phyloP scores from a whole-genome alignment of 2,329 filamentous ascomycete species.

The Verticillium nonalfalfae region DNA sequence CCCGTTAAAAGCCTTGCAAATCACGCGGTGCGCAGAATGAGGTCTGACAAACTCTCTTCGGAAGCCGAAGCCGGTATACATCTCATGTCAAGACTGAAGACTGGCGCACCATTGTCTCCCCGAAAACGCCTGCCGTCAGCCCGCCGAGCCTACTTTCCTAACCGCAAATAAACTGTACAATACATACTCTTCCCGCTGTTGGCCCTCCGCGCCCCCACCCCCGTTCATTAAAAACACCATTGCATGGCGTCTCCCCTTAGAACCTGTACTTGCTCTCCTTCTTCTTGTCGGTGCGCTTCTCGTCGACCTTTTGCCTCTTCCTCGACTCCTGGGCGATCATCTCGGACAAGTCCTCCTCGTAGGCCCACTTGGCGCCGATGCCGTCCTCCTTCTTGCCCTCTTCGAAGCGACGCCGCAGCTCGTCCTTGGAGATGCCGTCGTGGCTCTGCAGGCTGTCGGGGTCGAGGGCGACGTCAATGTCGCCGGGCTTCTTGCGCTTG shows the following conservation, averaged over 20 bases:
- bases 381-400: slow-evolving; percentile 60
- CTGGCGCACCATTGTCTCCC: neutral
- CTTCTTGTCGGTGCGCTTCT: slow-evolving; percentile 66
- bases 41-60: too few relatives aligned
- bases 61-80: neutral
- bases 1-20: neutral
- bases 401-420: slow-evolving; percentile 75
- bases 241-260: slow-evolving; percentile 16
- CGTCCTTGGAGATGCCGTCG: slow-evolving; percentile 79
- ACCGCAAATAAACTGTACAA: neutral
- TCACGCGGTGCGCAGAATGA: too few relatives aligned
- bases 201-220: too few relatives aligned
- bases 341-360: slow-evolving; percentile 84
- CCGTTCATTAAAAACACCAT: neutral
- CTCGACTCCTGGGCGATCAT: slow-evolving; percentile 93
- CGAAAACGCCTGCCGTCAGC: neutral
- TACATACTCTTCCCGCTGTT: neutral
- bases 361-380: slow-evolving; percentile 60
- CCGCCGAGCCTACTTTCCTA: neutral
- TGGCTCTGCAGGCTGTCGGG: slow-evolving; percentile 69
- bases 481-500: slow-evolving; percentile 93
- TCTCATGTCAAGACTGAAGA: neutral
- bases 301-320: slow-evolving; percentile 84
- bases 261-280: slow-evolving; percentile 48
- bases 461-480: slow-evolving; percentile 89